Evolutionary conservation across 2,329 filamentous ascomycete species (phyloP).

Genomic region (Ophiostoma piceae): DNA sequence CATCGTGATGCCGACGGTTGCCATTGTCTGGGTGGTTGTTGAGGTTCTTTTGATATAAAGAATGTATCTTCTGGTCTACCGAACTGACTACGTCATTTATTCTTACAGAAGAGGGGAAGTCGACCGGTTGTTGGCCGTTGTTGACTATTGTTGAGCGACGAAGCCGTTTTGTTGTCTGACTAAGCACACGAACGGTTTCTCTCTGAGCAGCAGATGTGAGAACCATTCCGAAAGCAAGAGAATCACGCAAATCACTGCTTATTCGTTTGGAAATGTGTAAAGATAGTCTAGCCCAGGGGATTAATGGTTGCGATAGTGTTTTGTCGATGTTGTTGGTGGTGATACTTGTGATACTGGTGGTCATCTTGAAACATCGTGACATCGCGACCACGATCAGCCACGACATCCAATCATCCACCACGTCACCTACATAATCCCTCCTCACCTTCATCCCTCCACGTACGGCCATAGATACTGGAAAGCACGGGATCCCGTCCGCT

Average conservation of each 20-base stretch:
- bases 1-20: background rate
- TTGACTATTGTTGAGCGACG: too few relatives aligned
- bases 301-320: too few relatives aligned
- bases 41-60: background rate
- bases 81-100: too few relatives aligned
- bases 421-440: background rate
- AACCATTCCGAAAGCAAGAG: background rate
- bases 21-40: background rate
- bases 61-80: too few relatives aligned
- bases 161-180: background rate
- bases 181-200: background rate
- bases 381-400: too few relatives aligned
- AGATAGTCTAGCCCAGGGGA: too few relatives aligned
- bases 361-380: too few relatives aligned
- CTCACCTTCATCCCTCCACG: background rate
- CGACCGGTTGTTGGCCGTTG: background rate
- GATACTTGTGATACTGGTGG: too few relatives aligned
- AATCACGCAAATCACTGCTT: background rate
- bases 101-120: background rate
- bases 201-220: background rate
- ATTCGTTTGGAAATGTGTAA: too few relatives aligned
- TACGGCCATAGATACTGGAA: constrained; percentile 1
- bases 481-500: background rate
- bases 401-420: too few relatives aligned
- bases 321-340: too few relatives aligned